Conservation (phyloP, 208 protist species). For the Angomonas ambiguus region DNA sequence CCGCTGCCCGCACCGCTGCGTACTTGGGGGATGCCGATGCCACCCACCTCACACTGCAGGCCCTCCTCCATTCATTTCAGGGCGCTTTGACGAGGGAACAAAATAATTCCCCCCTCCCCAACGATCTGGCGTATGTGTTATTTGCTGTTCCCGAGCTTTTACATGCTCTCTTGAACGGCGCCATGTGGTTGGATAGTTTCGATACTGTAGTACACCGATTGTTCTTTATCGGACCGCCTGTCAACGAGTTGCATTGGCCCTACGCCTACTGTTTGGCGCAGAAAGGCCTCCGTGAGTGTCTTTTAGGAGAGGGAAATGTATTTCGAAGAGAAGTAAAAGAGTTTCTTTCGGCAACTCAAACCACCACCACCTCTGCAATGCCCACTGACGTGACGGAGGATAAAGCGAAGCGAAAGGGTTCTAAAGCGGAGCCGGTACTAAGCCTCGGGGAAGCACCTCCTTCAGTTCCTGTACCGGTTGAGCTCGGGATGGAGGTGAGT, state of each 20-base stretch:
- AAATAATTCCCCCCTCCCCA: background rate
- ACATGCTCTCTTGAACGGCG: conserved; percentile 12
- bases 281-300: background rate
- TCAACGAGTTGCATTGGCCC: background rate
- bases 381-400: too few relatives aligned
- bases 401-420: too few relatives aligned
- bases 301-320: too few relatives aligned
- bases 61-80: conserved; percentile 16
- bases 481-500: too few relatives aligned
- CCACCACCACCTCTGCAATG: too few relatives aligned
- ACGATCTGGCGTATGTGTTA: conserved; percentile 7
- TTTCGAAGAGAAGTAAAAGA: too few relatives aligned
- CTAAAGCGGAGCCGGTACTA: too few relatives aligned
- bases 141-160: conserved; percentile 19
- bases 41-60: conserved; percentile 28
- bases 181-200: background rate
- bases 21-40: conserved; percentile 33
- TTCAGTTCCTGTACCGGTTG: too few relatives aligned
- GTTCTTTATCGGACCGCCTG: background rate
- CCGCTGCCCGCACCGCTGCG: conserved; percentile 22
- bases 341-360: too few relatives aligned
- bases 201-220: background rate
- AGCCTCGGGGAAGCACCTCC: too few relatives aligned
- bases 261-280: background rate
- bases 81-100: background rate